Base-by-base conservation (phyloP, 108 stramenopile species). In the Fistulifera pelliculosa region DNA sequence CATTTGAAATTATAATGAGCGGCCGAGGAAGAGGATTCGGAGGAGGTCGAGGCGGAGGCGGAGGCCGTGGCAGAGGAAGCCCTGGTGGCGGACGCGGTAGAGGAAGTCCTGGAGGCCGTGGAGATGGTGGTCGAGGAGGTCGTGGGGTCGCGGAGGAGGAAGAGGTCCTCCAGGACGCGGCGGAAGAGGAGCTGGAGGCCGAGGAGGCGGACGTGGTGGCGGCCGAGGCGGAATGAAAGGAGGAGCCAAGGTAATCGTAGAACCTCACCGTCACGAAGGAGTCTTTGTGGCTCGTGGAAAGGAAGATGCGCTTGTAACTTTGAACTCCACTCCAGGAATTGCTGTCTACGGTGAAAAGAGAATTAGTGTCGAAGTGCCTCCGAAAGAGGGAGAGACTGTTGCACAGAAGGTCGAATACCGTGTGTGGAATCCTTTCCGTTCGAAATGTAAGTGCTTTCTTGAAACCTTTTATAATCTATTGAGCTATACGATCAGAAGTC, bases 401-500 rank as follows among this genome's bases (percentile, higher is more conserved):
- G 77, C 87, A 8, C 78, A 81, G 41, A 99, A 99, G 87, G 77
- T 98, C 21, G 98, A 99, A 71, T 99, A 99, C 70, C 90, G 98
- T 45, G 97, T 99, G 13, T 99, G 98, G 98, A 99, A 99, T 77
- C 98, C 98, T 27, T 99, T 99, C 87, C 85, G 98, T 57, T 96
- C 94, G 28, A 99, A 99, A 84, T 50, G 87, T 88, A 75, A 79
- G 87, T 83, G 26, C 25, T 51, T 8, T 17, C 4, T 3, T 24
- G 41, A 55, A 43, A 24, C 52, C 25, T 1, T 51, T 38, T 47
- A 19, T 49, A 1, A 21, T 52, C 22, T 1, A 27, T 24, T 38
- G 1, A 62, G 27, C 3, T 19, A 19, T 56, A 16, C 21, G 13
- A 38, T 54, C 3, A 11, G 31, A 7, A 5, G 11, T 50, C 31